Conservation (phyloP, 164 flowering plant species). For the Dillenia turbinata region DNA sequence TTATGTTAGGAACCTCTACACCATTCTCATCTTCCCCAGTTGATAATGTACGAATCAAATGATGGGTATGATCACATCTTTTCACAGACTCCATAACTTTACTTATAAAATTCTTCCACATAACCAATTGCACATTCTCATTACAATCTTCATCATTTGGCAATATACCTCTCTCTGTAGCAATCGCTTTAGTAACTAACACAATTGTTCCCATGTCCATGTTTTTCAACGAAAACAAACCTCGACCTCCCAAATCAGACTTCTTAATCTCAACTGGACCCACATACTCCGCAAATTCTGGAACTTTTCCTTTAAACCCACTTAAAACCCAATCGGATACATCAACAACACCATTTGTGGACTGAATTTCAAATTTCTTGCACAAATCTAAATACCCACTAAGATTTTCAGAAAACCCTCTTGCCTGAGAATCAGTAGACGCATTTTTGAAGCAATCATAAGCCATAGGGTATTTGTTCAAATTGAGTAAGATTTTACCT, state of each 20-base stretch:
- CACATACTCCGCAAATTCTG: conserved; percentile 67
- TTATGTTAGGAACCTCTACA: conserved; percentile 57
- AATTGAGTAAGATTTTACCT: conserved; percentile 64
- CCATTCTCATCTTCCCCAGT: conserved; percentile 56
- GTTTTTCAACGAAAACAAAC: conserved; percentile 61
- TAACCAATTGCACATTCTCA: conserved; percentile 53
- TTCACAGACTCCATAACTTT: conserved; percentile 38
- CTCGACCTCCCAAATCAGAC: conserved; percentile 68
- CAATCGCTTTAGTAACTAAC: conserved; percentile 70
- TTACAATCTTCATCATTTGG: conserved; percentile 37
- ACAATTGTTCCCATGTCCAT: conserved; percentile 64
- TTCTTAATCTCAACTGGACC: conserved; percentile 62
- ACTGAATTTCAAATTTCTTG: conserved; percentile 59
- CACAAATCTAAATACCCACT: conserved; percentile 58
- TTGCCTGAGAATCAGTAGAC: conserved; percentile 35
- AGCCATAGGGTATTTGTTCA: conserved; percentile 53
- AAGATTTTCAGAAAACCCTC: conserved; percentile 37
- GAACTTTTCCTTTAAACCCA: conserved; percentile 55
- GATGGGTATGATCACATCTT: conserved; percentile 35
- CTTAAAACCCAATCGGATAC: conserved; percentile 69
- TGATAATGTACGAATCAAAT: conserved; percentile 42
- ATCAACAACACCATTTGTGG: conserved; percentile 73
- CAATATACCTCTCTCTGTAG: conserved; percentile 67
- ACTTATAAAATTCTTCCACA: conserved; percentile 88
- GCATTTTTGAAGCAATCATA: conserved; percentile 57